phyloP scores from a whole-genome alignment of 305 asterid genomes.

The Fraxinus albicans region DNA sequence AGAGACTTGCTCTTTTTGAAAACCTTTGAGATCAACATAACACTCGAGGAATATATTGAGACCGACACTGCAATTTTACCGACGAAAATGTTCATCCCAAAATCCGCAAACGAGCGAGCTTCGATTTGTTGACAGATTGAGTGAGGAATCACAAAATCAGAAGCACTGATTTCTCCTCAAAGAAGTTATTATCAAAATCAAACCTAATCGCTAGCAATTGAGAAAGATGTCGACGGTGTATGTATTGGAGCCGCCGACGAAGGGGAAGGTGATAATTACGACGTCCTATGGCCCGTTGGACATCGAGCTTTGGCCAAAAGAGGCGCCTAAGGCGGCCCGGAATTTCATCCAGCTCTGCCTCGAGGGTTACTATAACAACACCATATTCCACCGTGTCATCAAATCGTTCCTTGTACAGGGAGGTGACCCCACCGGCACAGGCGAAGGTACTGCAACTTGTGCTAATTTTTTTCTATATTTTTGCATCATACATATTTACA shows the following conservation, averaged over 20 bases:
- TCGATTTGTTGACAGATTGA: neutral
- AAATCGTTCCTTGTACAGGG: constrained; percentile 81
- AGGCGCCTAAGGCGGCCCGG: constrained; percentile 94
- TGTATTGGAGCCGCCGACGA: constrained; percentile 96
- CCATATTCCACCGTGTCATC: constrained; percentile 81
- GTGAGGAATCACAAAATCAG: neutral
- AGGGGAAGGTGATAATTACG: constrained; percentile 75
- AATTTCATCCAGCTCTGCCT: constrained; percentile 96
- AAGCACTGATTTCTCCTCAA: neutral
- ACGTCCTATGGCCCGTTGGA: constrained; percentile 87
- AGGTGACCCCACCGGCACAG: constrained; percentile 86
- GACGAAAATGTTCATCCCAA: neutral
- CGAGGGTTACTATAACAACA: constrained; percentile 78
- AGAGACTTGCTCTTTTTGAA: neutral
- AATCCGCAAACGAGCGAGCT: neutral
- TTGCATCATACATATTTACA: neutral
- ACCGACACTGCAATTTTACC: neutral
- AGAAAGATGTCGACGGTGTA: constrained; percentile 76
- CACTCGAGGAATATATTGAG: neutral
- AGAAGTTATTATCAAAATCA: neutral
- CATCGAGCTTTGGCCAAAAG: constrained; percentile 97
- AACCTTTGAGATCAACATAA: neutral
- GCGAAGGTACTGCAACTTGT: constrained; percentile 48
- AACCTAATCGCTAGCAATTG: neutral
- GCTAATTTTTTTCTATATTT: neutral